Conservation (phyloP, 2,329 filamentous ascomycete species). For the Fusarium xylarioides region DNA sequence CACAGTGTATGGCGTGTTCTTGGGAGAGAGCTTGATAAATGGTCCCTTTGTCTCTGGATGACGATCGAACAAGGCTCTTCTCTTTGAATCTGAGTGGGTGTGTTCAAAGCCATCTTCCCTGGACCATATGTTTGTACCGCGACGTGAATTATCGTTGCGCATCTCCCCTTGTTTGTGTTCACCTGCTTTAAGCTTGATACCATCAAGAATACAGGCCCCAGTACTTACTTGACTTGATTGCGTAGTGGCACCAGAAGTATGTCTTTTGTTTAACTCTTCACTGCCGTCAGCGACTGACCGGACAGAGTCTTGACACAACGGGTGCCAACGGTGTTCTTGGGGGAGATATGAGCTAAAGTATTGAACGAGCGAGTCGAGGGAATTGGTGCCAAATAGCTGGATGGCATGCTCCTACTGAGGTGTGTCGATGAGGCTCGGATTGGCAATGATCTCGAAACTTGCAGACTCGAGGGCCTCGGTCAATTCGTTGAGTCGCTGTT, state of each 20-base stretch:
- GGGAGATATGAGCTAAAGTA: conserved; percentile 53
- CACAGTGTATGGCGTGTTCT: background rate
- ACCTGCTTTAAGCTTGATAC: accelerated
- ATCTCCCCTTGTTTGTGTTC: background rate
- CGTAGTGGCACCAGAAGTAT: background rate
- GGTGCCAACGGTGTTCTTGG: background rate
- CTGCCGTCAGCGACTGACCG: too few species aligned
- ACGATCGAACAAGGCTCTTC: background rate
- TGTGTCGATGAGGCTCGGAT: conserved; percentile 63
- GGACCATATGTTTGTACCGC: background rate
- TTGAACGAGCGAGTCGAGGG: conserved; percentile 64
- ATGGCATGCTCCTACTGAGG: conserved; percentile 64
- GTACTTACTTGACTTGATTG: background rate
- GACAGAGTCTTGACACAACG: background rate
- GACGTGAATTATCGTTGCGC: background rate
- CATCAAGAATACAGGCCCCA: accelerated
- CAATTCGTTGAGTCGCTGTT: conserved; percentile 61
- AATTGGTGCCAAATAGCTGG: conserved; percentile 64
- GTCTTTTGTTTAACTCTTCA: accelerated
- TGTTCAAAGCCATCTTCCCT: too few species aligned
- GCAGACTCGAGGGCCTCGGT: conserved; percentile 63
- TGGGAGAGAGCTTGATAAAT: background rate
- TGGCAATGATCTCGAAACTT: conserved; percentile 64
- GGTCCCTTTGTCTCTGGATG: background rate
- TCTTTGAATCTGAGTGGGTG: background rate